Conservation (phyloP, 108 stramenopile species). For the Phaeodactylum tricornutum region DNA sequence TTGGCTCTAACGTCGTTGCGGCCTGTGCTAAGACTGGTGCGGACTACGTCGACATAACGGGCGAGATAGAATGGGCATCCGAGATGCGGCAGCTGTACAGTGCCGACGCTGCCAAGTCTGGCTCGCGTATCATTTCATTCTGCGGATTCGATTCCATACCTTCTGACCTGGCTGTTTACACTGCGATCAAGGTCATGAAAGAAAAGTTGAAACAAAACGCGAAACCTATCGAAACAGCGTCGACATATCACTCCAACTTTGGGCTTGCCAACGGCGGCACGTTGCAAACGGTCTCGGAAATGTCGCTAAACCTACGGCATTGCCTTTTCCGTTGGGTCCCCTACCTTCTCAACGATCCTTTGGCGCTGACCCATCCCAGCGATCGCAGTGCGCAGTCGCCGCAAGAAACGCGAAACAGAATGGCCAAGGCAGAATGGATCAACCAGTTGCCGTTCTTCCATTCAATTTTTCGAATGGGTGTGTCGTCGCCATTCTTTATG, state of each 20-base stretch:
- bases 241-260: constrained; percentile 21
- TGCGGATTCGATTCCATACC: constrained; percentile 87
- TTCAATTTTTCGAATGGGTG: constrained; percentile 10
- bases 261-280: constrained; percentile 30
- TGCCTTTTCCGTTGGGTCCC: constrained; percentile 16
- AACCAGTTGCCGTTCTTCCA: constrained; percentile 23
- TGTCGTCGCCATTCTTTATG: constrained; percentile 31
- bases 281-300: constrained; percentile 15
- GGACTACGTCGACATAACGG: constrained; percentile 89
- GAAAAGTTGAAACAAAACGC: constrained; percentile 1
- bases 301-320: constrained; percentile 8
- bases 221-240: constrained; percentile 7
- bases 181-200: constrained; percentile 26
- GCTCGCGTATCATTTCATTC: constrained; percentile 61
- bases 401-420: constrained; percentile 3
- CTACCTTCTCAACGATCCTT: constrained; percentile 28
- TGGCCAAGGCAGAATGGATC: constrained; percentile 36
- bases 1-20: constrained; percentile 61
- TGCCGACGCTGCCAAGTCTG: constrained; percentile 34
- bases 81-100: constrained; percentile 56
- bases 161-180: constrained; percentile 35
- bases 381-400: constrained; percentile 17
- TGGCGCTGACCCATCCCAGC: constrained; percentile 19
- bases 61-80: constrained; percentile 80
- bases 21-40: constrained; percentile 73